Base-by-base conservation (phyloP, 345 rosid genomes). In the Salix purpurea region DNA sequence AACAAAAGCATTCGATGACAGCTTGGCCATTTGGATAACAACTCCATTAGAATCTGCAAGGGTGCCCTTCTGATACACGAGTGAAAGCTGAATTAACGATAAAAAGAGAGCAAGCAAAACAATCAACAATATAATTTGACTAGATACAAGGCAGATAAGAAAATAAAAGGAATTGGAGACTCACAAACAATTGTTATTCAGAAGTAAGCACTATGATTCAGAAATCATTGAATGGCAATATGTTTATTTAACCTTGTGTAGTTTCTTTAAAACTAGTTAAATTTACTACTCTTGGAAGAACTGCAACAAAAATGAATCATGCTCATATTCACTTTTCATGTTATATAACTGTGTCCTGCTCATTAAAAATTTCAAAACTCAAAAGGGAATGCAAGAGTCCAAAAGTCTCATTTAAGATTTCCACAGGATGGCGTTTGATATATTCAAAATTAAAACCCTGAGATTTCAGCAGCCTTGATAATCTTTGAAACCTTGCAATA, bases 1-100 rank as follows among this genome's bases (percentile, higher is more conserved):
- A 84, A 88, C 87, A 84, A 90, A 89, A 75, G 82, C 81, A 78
- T 87, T 90, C 70, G 84, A 77, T 34, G 97, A 89, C 74, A 85
- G 75, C 79, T 89, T 90, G 74, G 82, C 86, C 70, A 84, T 83
- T 71, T 68, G 85, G 15, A 77, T 73, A 78, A 84, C 80, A 61
- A 71, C 74, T 70, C 83, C 84, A 46, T 66, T 80, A 67, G 82
- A 23, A 62, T 77, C 83, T 23, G 42, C 83, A 71, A 75, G 83
- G 78, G 89, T 89, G 74, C 83, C 77, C 70, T 77, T 89, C 93
- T 88, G 83, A 65, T 28, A 58, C 65, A 66, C 58, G 24, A 74
- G 73, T 30, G 12, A 68, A 24, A 46, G 66, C 74, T 44, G 61
- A 44, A 7, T 32, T 39, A 42, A 40, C 9, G 19, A 9, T 44